Evolutionary conservation across 129 eudicot species (phyloP), one percentile per base, ranked within the genome.

Genomic region (Ambrosia artemisiifolia): DNA sequence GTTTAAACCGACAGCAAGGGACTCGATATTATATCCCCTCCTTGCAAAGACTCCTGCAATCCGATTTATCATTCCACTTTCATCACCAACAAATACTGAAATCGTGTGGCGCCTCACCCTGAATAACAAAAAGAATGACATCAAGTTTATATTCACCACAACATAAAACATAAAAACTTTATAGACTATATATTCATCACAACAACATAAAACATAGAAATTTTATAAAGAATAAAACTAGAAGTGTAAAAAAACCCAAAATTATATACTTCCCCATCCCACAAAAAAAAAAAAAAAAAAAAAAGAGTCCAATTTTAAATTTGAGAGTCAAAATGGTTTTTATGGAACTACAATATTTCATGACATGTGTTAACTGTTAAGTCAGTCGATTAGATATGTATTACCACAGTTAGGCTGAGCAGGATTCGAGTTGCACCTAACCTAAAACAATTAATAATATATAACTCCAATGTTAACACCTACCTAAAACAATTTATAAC

Each of bases 41-140:
- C 97, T 82, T 65, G 97, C 97, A 80, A 91, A 91, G 6, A 91
- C 97, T 69, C 96, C 96, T 12, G 96, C 97, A 82, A 91, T 91
- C 53, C 96, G 93, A 73, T 91, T 91, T 63, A 91, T 91, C 93
- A 91, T 91, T 75, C 97, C 96, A 84, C 97, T 91, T 74, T 91
- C 96, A 65, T 91, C 96, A 24, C 97, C 97, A 60, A 88, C 96
- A 82, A 84, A 88, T 56, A 88, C 97, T 38, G 96, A 88, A 50
- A 88, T 83, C 1, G 96, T 86, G 82, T 91, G 97, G 65, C 93
- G 87, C 51, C 83, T 84, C 78, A 79, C 87, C 85, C 96, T 86
- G 82, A 9, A 82, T 57, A 63, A 46, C 69, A 38, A 53, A 53
- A 33, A 38, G 34, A 75, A 17, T 11, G 46, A 54, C 38, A 65